Conservation (phyloP, 2,329 filamentous ascomycete genomes). For the Botrytis squamosa region DNA sequence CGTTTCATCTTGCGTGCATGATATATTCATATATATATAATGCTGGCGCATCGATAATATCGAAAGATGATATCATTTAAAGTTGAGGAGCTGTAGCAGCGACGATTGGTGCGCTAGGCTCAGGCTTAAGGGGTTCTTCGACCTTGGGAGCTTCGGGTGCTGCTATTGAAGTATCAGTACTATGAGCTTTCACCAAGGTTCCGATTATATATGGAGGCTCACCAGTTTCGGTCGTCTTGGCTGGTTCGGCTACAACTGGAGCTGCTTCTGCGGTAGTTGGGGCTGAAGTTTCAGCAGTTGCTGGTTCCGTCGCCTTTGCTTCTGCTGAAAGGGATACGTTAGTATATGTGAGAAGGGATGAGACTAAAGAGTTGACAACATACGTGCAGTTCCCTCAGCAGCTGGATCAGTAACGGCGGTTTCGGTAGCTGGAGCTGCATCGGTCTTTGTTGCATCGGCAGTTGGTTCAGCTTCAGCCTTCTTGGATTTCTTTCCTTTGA, state of each 20-base stretch:
- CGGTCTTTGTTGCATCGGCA: conserved; percentile 26
- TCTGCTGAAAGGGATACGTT: conserved; percentile 24
- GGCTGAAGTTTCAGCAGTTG: conserved; percentile 25
- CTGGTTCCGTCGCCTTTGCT: conserved; percentile 26
- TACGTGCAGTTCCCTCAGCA: conserved; percentile 23
- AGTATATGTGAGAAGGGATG: conserved; percentile 10
- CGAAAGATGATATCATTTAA: conserved; percentile 10
- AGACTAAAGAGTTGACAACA: background rate
- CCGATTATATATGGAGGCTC: conserved; percentile 21
- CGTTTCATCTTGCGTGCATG: background rate
- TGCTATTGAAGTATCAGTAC: conserved; percentile 22
- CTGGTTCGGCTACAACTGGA: background rate
- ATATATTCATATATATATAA: conserved; percentile 6
- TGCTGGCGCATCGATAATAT: conserved; percentile 9
- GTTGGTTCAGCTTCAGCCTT: conserved; percentile 26
- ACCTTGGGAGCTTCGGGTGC: conserved; percentile 25
- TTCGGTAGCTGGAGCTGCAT: conserved; percentile 20
- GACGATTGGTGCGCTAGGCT: conserved; percentile 14
- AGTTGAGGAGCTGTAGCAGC: conserved; percentile 20
- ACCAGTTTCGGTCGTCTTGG: background rate
- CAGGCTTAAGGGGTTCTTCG: conserved; percentile 24
- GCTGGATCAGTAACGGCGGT: conserved; percentile 26
- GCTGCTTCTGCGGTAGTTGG: conserved; percentile 26
- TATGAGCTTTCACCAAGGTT: conserved; percentile 16
- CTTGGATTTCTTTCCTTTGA: conserved; percentile 36